phyloP scores from a whole-genome alignment of 768 basidiomycete genomes.

The Calvatia gigantea region DNA sequence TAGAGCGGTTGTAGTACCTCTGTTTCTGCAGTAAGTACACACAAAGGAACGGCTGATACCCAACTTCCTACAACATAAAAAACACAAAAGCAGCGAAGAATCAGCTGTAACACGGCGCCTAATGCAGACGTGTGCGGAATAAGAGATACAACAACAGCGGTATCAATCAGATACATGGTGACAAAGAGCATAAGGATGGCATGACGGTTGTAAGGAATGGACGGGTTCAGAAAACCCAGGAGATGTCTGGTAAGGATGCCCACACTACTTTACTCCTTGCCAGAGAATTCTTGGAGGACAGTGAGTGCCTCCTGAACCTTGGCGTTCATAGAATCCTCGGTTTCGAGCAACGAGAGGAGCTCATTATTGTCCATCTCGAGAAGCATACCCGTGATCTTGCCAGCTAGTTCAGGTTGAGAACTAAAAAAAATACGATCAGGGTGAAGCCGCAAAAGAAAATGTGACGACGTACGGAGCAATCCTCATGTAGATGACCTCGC shows the following conservation, averaged over 20 bases:
- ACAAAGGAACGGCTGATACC: conserved; percentile 49
- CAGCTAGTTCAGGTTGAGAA: conserved; percentile 88
- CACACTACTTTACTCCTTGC: conserved; percentile 20
- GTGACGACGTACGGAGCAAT: conserved; percentile 64
- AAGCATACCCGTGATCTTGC: conserved; percentile 98
- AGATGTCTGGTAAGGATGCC: conserved; percentile 16
- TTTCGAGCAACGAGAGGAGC: conserved; percentile 84
- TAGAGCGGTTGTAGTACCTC: conserved; percentile 56
- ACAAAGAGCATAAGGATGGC: conserved; percentile 26
- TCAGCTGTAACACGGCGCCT: conserved; percentile 15
- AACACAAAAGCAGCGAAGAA: conserved; percentile 25
- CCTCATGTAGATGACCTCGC: conserved; percentile 93
- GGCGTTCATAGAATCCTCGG: conserved; percentile 73
- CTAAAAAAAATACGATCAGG: conserved; percentile 33
- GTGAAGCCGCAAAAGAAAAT: conserved; percentile 12
- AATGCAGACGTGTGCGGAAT: not conserved
- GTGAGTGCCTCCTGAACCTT: conserved; percentile 92
- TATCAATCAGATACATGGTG: conserved; percentile 32
- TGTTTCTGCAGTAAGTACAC: conserved; percentile 52
- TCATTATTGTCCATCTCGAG: conserved; percentile 98
- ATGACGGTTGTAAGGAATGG: conserved; percentile 36
- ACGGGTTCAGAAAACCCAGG: conserved; percentile 44
- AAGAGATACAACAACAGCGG: conserved; percentile 30
- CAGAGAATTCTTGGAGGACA: conserved; percentile 83
- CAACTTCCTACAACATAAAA: conserved; percentile 40